Evolutionary conservation across 2,329 filamentous ascomycete species (phyloP).

Genomic region (Venturia effusa): DNA sequence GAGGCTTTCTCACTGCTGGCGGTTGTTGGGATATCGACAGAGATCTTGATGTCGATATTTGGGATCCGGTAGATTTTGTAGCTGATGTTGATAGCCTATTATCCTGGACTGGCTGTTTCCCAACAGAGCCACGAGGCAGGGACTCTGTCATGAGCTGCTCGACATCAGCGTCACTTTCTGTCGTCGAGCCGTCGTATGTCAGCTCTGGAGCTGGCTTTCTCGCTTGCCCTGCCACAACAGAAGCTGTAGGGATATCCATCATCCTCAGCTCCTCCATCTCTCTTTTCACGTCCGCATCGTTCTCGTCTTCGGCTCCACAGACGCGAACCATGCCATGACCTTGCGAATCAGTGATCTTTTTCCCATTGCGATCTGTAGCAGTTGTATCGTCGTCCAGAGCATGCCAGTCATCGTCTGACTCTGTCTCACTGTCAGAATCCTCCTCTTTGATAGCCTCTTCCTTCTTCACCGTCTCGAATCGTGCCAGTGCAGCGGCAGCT

Average conservation of each 20-base stretch:
- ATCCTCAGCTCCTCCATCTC: constrained; percentile 55
- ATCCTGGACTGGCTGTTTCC: background rate
- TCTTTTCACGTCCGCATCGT: constrained; percentile 42
- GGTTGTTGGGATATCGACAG: background rate
- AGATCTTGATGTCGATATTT: background rate
- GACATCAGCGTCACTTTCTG: background rate
- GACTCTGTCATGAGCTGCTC: background rate
- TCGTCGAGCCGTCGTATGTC: background rate
- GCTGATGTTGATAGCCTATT: background rate
- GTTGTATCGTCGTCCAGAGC: constrained; percentile 32
- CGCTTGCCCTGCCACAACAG: background rate
- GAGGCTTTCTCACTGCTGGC: background rate
- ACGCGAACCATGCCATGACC: constrained; percentile 61
- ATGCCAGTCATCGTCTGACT: constrained; percentile 19
- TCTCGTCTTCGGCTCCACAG: constrained; percentile 57
- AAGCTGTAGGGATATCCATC: constrained; percentile 30
- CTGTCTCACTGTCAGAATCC: constrained; percentile 17
- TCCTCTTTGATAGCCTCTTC: constrained; percentile 30
- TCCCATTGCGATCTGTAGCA: constrained; percentile 54
- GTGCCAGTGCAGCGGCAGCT: constrained; percentile 64
- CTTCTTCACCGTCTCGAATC: constrained; percentile 48
- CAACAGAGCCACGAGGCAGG: background rate
- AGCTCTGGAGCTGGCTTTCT: constrained; percentile 9
- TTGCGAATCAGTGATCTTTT: constrained; percentile 51
- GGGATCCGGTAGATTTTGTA: background rate